Percentiles rank a stretch among this genome's conserved stretches.
phyloP scores from a whole-genome alignment of 805 yeast genomes.

The Nakazawaea molendinolei region DNA sequence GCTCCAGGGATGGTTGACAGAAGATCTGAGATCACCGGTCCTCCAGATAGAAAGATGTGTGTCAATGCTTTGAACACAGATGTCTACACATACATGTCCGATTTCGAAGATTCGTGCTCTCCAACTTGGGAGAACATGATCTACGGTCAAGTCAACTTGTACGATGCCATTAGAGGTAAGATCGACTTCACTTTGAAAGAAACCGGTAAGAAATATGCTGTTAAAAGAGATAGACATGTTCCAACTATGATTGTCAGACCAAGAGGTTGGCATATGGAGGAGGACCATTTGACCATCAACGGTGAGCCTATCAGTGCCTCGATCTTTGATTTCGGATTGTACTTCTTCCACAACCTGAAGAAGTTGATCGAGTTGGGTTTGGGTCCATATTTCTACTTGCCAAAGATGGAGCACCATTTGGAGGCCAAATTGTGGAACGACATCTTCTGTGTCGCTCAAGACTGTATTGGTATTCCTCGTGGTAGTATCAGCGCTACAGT shows the following conservation, averaged over 20 bases:
- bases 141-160: conserved; percentile 75
- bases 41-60: conserved; percentile 79
- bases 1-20: conserved; percentile 72
- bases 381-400: conserved; percentile 79
- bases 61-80: conserved; percentile 73
- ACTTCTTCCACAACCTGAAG: conserved; percentile 69
- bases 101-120: conserved; percentile 77
- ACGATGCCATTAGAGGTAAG: conserved; percentile 68
- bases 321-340: conserved; percentile 71
- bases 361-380: conserved; percentile 55
- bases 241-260: conserved; percentile 83
- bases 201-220: conserved; percentile 33
- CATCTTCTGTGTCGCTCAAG: conserved; percentile 71
- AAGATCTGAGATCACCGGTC: conserved; percentile 80
- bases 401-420: conserved; percentile 81
- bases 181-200: conserved; percentile 38
- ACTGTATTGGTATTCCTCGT: conserved; percentile 56
- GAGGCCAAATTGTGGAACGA: conserved; percentile 85
- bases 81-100: conserved; percentile 82
- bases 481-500: conserved; percentile 81
- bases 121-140: conserved; percentile 80
- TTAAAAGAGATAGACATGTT: conserved; percentile 44
- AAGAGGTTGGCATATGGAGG: conserved; percentile 83
- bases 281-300: conserved; percentile 63
- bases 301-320: conserved; percentile 77